Conservation (phyloP, 2,329 filamentous ascomycete genomes). For the Aureobasidium sp. region DNA sequence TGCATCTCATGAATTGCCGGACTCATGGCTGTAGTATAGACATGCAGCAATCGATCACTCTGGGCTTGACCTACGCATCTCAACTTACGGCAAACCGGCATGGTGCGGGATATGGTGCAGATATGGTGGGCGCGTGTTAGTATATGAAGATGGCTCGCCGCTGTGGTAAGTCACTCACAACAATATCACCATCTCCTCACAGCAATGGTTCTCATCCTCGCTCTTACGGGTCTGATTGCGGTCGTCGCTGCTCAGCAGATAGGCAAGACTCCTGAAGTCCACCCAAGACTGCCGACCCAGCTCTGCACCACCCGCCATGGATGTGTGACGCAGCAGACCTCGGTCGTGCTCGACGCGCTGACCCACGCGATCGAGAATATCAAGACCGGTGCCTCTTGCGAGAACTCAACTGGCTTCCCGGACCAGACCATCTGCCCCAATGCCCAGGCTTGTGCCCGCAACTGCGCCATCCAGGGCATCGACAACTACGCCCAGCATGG, state of each 20-base stretch:
- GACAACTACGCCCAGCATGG: constrained; percentile 46
- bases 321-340: constrained; percentile 40
- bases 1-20: neutral
- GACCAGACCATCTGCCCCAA: constrained; percentile 41
- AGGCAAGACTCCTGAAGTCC: constrained; percentile 34
- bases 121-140: neutral
- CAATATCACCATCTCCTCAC: neutral
- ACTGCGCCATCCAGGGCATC: constrained; percentile 50
- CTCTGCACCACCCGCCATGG: constrained; percentile 43
- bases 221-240: neutral
- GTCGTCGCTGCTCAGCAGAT: constrained; percentile 23
- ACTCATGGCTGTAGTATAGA: neutral
- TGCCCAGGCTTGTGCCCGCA: constrained; percentile 42
- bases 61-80: neutral
- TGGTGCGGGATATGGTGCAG: neutral
- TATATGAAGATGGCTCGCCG: neutral
- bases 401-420: constrained; percentile 23
- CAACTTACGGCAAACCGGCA: neutral
- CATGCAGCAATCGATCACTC: neutral
- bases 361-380: constrained; percentile 38
- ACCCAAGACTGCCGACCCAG: constrained; percentile 44
- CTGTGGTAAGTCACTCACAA: neutral
- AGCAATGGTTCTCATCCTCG: neutral
- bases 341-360: constrained; percentile 43
- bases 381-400: constrained; percentile 26